Percentiles rank a stretch among this genome's conserved stretches.
Conservation (phyloP, 495 filamentous ascomycete species). For the Aspergillus sclerotioniger region DNA sequence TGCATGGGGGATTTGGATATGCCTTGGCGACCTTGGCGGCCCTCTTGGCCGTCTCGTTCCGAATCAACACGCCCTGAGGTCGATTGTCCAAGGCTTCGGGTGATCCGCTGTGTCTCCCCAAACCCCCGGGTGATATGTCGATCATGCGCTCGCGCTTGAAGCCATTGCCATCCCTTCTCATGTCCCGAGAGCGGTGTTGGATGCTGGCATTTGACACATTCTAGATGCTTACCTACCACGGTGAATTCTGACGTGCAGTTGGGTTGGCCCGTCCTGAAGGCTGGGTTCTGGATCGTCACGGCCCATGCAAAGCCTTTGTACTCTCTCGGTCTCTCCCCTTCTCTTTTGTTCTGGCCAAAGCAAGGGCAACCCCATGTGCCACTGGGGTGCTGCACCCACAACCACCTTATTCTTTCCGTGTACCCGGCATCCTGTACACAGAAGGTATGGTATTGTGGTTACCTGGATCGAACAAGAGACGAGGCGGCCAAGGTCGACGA, state of each 20-base stretch:
- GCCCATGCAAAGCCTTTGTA: too few species aligned
- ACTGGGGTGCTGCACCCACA: background rate
- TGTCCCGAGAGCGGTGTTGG: background rate
- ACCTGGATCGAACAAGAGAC: background rate
- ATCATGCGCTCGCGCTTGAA: slow-evolving; percentile 21
- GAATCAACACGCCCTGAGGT: background rate
- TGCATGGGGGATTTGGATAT: slow-evolving; percentile 4
- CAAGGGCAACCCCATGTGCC: slow-evolving; percentile 5
- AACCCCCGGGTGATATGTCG: slow-evolving; percentile 15
- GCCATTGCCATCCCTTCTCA: background rate
- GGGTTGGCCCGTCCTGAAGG: background rate
- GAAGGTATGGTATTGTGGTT: slow-evolving; percentile 1
- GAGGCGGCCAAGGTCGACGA: background rate
- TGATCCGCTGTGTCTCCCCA: slow-evolving; percentile 17
- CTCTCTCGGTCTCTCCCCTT: too few species aligned
- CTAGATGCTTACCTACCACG: slow-evolving; percentile 2
- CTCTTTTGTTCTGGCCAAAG: background rate
- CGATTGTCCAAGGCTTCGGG: background rate
- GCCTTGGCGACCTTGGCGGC: slow-evolving; percentile 19
- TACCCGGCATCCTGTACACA: slow-evolving; percentile 5
- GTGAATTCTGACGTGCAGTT: slow-evolving; percentile 6
- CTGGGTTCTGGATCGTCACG: background rate
- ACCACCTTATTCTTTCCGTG: slow-evolving; percentile 5
- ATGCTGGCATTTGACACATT: slow-evolving; percentile 5
- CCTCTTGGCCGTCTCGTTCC: slow-evolving; percentile 21